phyloP scores from a whole-genome alignment of 176 grass and related monocot species.

The Carex myosuroides region DNA sequence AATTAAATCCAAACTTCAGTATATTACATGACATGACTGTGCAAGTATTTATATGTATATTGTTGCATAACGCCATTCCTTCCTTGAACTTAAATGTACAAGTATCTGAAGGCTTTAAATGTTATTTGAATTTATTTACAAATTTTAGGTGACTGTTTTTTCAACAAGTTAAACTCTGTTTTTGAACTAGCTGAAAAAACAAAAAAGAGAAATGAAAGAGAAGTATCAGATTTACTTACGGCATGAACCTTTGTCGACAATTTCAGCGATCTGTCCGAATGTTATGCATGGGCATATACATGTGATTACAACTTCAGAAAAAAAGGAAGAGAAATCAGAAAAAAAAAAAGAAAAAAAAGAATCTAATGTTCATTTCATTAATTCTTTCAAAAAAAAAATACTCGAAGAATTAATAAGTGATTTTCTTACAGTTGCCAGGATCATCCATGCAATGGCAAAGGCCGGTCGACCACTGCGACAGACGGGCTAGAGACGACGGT shows the following conservation, averaged over 20 bases:
- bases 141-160: neutral
- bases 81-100: too few relatives aligned
- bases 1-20: neutral
- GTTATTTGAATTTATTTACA: neutral
- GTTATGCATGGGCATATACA: conserved; percentile 88
- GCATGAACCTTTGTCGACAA: conserved; percentile 71
- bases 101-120: neutral
- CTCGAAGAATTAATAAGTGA: neutral
- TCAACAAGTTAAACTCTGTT: neutral
- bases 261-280: conserved; percentile 84
- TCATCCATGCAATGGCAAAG: conserved; percentile 99
- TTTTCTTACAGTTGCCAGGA: conserved; percentile 74
- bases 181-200: neutral
- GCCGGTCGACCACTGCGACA: conserved; percentile 71
- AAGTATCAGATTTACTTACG: conserved; percentile 30
- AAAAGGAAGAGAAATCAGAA: neutral
- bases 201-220: neutral
- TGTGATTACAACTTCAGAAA: conserved; percentile 53
- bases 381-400: neutral
- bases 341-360: neutral
- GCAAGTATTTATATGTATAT: neutral
- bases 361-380: conserved; percentile 22
- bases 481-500: conserved; percentile 4
- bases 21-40: neutral
- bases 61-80: too few relatives aligned